Base-by-base conservation (phyloP, 1,139 yeast species). In the Zygoascus hellenicus region DNA sequence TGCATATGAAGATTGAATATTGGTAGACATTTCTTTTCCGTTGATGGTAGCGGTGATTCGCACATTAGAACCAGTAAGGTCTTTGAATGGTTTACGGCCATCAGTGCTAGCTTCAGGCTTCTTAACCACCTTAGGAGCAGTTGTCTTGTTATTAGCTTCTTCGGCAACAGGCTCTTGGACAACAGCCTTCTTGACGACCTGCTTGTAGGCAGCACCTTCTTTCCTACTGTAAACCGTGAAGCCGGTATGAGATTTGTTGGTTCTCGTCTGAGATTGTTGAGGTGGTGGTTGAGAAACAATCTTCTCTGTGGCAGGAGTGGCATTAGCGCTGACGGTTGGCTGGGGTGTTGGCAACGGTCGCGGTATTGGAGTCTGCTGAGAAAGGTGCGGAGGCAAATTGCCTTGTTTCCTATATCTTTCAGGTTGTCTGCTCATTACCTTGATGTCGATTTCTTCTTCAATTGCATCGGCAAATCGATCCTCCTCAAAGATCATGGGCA, bases 401-500 rank as follows among this genome's bases (percentile, higher is more conserved):
- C 41, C 43, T 10, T n/a, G 36, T 43, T 38, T 48, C 45, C 49
- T 48, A 40, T 38, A 29, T 13, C 42, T 26, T 5, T 36, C 40
- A 3, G 46, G 37, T 13, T 30, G 39, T n/a, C 30, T 36, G 17
- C 31, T 35, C 51, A 49, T 15, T 19, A 56, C 47, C 42, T 55
- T 51, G 42, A 48, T 35, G 14, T 57, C 63, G 36, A 64, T 58
- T 45, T 65, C 69, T 41, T 66, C 67, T 48, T 65, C 69, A 15
- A 65, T 54, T 7, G 65, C 67, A 48, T 66, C 69, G 5, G 69
- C 69, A 50, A 66, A 66, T 44, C 68, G 48, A 47, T 66, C 69
- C 45, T 67, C 71, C 49, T 67, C 71, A 46, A 66, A 66, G 28
- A 66, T 64, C 65, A 65, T 65, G 2, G 70, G 70, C 48, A 66